These are phyloP conservation scores for Ophiocordyceps camponoti-rufipedis DNA, from an alignment of 2,329 filamentous ascomycete genomes.

Conservation along the genomic window DNA sequence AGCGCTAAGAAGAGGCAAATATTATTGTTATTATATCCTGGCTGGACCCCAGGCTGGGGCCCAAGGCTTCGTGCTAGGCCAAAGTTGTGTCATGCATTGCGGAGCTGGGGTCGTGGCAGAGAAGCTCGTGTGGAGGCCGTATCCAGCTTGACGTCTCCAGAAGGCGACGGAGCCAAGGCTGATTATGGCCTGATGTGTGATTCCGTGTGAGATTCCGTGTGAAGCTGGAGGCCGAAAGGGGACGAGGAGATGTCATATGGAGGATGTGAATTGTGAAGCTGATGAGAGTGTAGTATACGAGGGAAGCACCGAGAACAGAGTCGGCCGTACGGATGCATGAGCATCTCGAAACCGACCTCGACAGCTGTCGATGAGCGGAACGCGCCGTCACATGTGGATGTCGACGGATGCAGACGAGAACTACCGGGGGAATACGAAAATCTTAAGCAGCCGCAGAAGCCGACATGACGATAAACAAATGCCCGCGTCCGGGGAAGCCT, in stretches of 20 bases:
- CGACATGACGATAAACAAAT: neutral
- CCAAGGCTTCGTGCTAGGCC: neutral
- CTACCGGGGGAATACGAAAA: neutral
- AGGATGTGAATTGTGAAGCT: no score
- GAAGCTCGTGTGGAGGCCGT: neutral
- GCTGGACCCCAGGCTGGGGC: no score
- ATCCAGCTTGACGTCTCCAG: neutral
- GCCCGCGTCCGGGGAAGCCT: neutral
- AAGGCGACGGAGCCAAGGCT: neutral
- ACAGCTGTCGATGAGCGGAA: no score
- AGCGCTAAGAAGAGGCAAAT: no score
- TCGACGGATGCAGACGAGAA: no score
- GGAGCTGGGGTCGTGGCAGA: neutral
- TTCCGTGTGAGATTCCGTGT: neutral
- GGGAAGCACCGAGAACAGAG: neutral
- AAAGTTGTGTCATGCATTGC: neutral
- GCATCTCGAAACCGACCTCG: no score
- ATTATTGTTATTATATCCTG: no score
- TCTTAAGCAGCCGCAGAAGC: neutral
- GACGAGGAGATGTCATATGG: no score
- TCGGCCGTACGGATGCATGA: no score
- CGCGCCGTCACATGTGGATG: no score
- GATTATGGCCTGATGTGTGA: neutral
- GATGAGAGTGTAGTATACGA: neutral
- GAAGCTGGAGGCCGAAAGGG: neutral